phyloP scores from a whole-genome alignment of 2,329 filamentous ascomycete genomes.

The Xylaria multiplex region DNA sequence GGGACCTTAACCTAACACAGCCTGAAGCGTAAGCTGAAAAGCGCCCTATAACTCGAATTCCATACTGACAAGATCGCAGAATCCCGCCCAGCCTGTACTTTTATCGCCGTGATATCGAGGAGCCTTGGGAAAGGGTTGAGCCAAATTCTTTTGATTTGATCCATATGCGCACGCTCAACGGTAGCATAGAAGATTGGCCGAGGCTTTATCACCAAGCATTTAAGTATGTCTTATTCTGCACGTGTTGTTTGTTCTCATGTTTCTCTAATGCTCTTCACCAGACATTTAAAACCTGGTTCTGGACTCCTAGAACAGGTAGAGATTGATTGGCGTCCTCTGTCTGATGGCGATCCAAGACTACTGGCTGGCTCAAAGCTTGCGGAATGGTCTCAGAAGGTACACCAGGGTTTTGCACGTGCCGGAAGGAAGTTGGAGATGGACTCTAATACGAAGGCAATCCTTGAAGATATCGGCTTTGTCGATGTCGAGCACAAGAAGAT shows the following conservation, averaged over 20 bases:
- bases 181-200: constrained; percentile 80
- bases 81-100: constrained; percentile 77
- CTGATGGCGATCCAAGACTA: constrained; percentile 65
- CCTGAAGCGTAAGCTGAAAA: constrained; percentile 48
- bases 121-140: constrained; percentile 69
- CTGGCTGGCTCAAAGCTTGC: constrained; percentile 63
- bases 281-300: constrained; percentile 78
- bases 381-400: constrained; percentile 76
- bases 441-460: constrained; percentile 63
- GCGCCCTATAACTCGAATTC: neutral
- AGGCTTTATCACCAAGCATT: constrained; percentile 77
- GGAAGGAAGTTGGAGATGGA: constrained; percentile 72
- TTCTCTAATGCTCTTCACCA: constrained; percentile 49
- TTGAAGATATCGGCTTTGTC: constrained; percentile 79
- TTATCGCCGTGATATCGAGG: constrained; percentile 79
- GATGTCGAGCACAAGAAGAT: constrained; percentile 79
- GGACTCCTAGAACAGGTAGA: constrained; percentile 90
- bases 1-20: constrained; percentile 53
- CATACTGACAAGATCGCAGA: constrained; percentile 55
- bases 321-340: constrained; percentile 82
- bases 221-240: constrained; percentile 57
- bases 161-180: constrained; percentile 81
- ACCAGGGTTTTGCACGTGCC: constrained; percentile 72
- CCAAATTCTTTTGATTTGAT: constrained; percentile 79
- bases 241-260: neutral